These are phyloP conservation scores for Myriosclerotinia duriaeana DNA, from an alignment of 2,329 filamentous ascomycete species.

Conservation along the genomic window DNA sequence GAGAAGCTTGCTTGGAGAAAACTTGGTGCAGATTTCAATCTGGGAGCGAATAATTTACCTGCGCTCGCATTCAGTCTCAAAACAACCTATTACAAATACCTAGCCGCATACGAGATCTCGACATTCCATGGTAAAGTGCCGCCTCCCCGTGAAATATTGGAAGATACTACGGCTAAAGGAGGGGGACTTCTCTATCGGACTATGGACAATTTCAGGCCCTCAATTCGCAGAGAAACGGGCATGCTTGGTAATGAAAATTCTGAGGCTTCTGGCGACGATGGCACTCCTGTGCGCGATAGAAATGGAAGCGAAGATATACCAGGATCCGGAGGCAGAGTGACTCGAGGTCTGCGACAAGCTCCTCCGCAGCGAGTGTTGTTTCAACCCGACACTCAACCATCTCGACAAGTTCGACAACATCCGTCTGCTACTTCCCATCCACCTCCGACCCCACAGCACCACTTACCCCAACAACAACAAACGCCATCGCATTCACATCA, in stretches of 20 bases:
- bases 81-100: conserved; percentile 84
- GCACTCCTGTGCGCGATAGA: conserved; percentile 56
- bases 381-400: conserved; percentile 71
- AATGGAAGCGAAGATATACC: conserved; percentile 51
- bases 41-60: conserved; percentile 71
- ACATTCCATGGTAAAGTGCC: conserved; percentile 76
- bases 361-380: conserved; percentile 82
- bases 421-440: conserved; percentile 46
- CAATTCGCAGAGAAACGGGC: conserved; percentile 45
- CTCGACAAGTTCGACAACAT: conserved; percentile 64
- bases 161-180: conserved; percentile 74
- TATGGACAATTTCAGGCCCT: conserved; percentile 67
- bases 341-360: conserved; percentile 72
- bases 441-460: conserved; percentile 34
- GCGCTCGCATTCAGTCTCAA: conserved; percentile 87
- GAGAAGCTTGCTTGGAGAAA: conserved; percentile 85
- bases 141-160: conserved; percentile 83
- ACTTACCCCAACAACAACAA: conserved; percentile 25
- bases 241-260: conserved; percentile 54
- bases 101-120: conserved; percentile 83
- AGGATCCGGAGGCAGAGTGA: conserved; percentile 56
- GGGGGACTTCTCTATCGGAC: conserved; percentile 77
- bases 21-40: conserved; percentile 70
- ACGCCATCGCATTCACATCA: conserved; percentile 33
- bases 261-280: conserved; percentile 60